phyloP scores from a whole-genome alignment of 148 eudicot species.

The Camellia sinensis region DNA sequence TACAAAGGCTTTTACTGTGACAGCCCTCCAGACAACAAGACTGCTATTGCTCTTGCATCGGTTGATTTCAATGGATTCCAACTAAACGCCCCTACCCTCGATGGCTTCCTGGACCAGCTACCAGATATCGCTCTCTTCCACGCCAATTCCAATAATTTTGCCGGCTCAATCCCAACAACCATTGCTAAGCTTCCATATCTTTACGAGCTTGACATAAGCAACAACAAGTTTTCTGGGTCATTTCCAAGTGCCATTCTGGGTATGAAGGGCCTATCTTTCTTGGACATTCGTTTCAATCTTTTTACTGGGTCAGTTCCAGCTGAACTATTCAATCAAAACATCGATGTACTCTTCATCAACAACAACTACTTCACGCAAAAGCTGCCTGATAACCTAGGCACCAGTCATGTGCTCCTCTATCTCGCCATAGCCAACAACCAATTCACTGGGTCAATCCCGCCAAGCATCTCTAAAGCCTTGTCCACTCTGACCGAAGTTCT shows the following conservation, averaged over 20 bases:
- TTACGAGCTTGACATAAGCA: not conserved
- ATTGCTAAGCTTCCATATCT: constrained; percentile 26
- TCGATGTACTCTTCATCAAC: not conserved
- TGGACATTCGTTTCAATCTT: not conserved
- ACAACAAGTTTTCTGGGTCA: not conserved
- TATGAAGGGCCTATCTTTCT: not conserved
- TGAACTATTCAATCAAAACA: not conserved
- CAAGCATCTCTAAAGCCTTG: constrained; percentile 14
- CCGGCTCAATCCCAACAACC: not conserved
- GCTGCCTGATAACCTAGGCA: constrained; percentile 14
- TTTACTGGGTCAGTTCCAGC: not conserved
- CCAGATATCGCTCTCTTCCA: constrained; percentile 15
- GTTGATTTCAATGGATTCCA: not conserved
- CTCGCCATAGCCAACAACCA: constrained; percentile 44
- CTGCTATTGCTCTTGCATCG: not conserved
- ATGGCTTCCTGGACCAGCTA: not conserved
- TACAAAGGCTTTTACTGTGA: not conserved
- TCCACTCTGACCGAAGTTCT: not conserved
- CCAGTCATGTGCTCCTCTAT: constrained; percentile 30
- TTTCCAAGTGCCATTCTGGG: not conserved
- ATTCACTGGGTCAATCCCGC: constrained; percentile 35
- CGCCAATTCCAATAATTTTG: constrained; percentile 32
- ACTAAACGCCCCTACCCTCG: not conserved
- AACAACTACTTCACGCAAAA: not conserved
- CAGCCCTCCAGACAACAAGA: not conserved